These are phyloP conservation scores for Mycocentrospora acerina DNA, from an alignment of 2,329 filamentous ascomycete species.

Conservation along the genomic window DNA sequence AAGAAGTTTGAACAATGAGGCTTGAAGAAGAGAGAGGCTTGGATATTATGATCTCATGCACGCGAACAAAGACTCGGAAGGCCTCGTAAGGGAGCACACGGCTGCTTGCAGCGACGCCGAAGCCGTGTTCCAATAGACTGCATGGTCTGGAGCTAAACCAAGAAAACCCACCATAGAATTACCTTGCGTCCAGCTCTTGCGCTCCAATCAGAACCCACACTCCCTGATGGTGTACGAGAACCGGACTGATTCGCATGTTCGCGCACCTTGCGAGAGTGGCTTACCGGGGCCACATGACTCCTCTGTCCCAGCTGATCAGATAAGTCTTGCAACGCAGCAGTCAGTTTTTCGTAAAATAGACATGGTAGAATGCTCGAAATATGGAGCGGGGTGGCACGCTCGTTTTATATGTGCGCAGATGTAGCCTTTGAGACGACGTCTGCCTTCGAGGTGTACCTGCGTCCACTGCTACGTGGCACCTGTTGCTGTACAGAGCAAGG, in stretches of 20 bases:
- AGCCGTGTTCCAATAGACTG: slow-evolving; percentile 35
- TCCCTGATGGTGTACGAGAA: slow-evolving; percentile 40
- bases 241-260: slow-evolving; percentile 39
- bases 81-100: slow-evolving; percentile 24
- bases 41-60: slow-evolving; percentile 36
- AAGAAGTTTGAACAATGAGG: slow-evolving; percentile 14
- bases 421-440: slow-evolving; percentile 21
- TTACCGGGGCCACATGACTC: slow-evolving; percentile 42
- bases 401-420: slow-evolving; percentile 27
- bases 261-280: slow-evolving; percentile 32
- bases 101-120: slow-evolving; percentile 29
- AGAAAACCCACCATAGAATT: slow-evolving; percentile 37
- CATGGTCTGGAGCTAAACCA: slow-evolving; percentile 41
- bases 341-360: slow-evolving; percentile 18
- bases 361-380: slow-evolving; percentile 17
- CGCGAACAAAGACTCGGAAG: slow-evolving; percentile 23
- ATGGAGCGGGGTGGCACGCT: slow-evolving; percentile 12
- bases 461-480: slow-evolving; percentile 42
- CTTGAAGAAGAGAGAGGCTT: slow-evolving; percentile 20
- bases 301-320: slow-evolving; percentile 36
- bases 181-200: slow-evolving; percentile 33
- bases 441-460: slow-evolving; percentile 35
- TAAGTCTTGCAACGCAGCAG: slow-evolving; percentile 27
- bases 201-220: slow-evolving; percentile 32
- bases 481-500: slow-evolving; percentile 34